Conservation (phyloP, 192 early-diverging fungal genomes). For the Fimicolochytrium jonesii region DNA sequence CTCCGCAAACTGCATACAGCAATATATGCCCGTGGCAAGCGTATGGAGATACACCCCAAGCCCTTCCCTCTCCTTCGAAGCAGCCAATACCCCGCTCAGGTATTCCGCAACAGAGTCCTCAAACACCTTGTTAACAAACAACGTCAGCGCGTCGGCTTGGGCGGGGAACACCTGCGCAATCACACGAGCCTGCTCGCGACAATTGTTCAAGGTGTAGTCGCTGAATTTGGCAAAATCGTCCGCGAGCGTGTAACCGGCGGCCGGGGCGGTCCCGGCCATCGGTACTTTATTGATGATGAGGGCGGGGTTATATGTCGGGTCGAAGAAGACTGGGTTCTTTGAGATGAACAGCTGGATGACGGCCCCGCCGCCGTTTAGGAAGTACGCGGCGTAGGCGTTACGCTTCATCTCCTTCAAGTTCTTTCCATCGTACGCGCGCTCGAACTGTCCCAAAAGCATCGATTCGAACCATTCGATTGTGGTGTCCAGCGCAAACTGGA, state of each 20-base stretch:
- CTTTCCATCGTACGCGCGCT: conserved; percentile 66
- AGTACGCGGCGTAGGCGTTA: conserved; percentile 59
- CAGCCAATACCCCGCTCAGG: conserved; percentile 54
- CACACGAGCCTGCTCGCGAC: conserved; percentile 57
- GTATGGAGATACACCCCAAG: conserved; percentile 64
- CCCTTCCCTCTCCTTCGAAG: conserved; percentile 57
- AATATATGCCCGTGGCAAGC: conserved; percentile 55
- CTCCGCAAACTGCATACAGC: conserved; percentile 58
- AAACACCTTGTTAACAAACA: conserved; percentile 72
- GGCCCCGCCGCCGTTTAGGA: conserved; percentile 69
- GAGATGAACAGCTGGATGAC: conserved; percentile 76
- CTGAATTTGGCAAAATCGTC: conserved; percentile 67
- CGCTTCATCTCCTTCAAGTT: conserved; percentile 64
- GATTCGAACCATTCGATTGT: conserved; percentile 78
- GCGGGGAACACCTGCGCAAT: conserved; percentile 66
- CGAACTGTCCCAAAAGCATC: conserved; percentile 68
- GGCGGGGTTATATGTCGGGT: conserved; percentile 61
- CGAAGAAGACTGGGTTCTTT: conserved; percentile 83
- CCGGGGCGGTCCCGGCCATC: conserved; percentile 14
- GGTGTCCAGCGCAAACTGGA: conserved; percentile 55
- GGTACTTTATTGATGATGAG: conserved; percentile 41
- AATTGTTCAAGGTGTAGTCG: conserved; percentile 56
- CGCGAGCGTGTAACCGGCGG: conserved; percentile 45
- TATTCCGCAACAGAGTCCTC: conserved; percentile 81
- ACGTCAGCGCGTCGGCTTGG: conserved; percentile 64